Percentiles rank a stretch among this genome's conserved stretches.
These are phyloP conservation scores for Phytophthora litchii DNA, from an alignment of 352 stramenopile genomes.

Conservation along the genomic window DNA sequence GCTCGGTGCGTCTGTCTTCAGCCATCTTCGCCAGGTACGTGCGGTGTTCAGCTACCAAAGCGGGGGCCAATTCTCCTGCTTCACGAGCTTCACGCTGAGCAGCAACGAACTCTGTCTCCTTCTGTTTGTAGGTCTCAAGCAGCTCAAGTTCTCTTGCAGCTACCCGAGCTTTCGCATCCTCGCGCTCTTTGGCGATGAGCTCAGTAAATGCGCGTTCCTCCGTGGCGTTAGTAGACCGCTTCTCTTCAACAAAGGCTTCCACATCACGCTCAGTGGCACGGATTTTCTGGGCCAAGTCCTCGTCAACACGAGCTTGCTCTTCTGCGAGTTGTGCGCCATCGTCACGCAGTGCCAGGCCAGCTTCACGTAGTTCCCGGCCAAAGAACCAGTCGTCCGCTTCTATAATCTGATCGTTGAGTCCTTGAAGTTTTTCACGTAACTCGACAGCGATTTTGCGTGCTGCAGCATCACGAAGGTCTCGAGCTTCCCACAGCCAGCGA, in stretches of 20 bases:
- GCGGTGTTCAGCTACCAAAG: constrained; percentile 84
- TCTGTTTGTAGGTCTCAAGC: constrained; percentile 65
- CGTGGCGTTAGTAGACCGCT: constrained; percentile 58
- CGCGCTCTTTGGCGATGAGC: constrained; percentile 62
- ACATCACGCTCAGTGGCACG: constrained; percentile 85
- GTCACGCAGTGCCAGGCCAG: constrained; percentile 66
- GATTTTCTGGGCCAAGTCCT: constrained; percentile 81
- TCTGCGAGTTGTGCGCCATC: constrained; percentile 60
- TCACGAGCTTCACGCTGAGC: constrained; percentile 68
- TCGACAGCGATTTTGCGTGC: constrained; percentile 53
- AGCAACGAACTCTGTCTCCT: constrained; percentile 78
- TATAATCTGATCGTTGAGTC: constrained; percentile 80
- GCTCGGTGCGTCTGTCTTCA: constrained; percentile 64
- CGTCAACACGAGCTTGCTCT: constrained; percentile 73
- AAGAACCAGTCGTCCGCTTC: constrained; percentile 96
- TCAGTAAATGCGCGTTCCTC: constrained; percentile 70
- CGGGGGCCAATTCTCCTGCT: constrained; percentile 61
- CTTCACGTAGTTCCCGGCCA: constrained; percentile 84
- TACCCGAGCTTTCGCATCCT: constrained; percentile 48
- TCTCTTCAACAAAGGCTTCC: constrained; percentile 73
- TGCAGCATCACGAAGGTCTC: constrained; percentile 58
- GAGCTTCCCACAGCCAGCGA: constrained; percentile 83
- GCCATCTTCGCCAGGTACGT: constrained; percentile 83
- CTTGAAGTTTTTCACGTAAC: constrained; percentile 60
- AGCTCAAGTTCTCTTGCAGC: constrained; percentile 83